Evolutionary conservation across 163 green algal genomes (phyloP), one percentile per base, ranked within the genome.

Genomic region (Trebouxia gelatinosa): DNA sequence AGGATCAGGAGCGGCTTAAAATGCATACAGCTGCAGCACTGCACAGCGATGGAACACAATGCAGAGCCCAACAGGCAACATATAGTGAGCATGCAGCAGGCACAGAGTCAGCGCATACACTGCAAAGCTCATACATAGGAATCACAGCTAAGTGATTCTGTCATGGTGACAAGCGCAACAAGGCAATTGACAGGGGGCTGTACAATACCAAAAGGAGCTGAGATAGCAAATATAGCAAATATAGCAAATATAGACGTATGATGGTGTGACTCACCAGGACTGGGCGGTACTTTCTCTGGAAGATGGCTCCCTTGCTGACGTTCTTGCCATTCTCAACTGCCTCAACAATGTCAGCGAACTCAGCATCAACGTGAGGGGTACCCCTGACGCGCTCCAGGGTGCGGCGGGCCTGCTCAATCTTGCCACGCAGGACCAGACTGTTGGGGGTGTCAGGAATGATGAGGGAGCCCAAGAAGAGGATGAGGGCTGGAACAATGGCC

Each of bases 401-500:
- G 19, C 26, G 48, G 48, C 48, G 48, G 26, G 48, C 48, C 48
- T 59, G 23, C 48, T 59, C 26, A 23, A 23, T 59, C 19, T 59
- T 2, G 48, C 48, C 48, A 59, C 48, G 48, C 19, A 28, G 48
- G 48, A 23, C 48, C 48, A 67, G 58, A 28, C 19, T 82, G 82
- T 89, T 91, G 79, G 85, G 87, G 4, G 84, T 76, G 40, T 76
- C 68, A 3, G 39, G 68, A 28, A 64, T 40, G 40, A 76, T 28
- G 28, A 76, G 68, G 68, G 31, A 39, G 39, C 51, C 68, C 39
- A 76, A 32, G 68, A 76, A 76, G n/a, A 54, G 68, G 28, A 76
- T 62, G n/a, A 86, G n/a, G 11, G 83, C 78, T 17, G 86, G 85
- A n/a, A 89, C 75, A 13, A 40, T 82, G 32, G 83, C 86, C 43